Base-by-base conservation (phyloP, 108 stramenopile species). In the Craspedostauros australis region DNA sequence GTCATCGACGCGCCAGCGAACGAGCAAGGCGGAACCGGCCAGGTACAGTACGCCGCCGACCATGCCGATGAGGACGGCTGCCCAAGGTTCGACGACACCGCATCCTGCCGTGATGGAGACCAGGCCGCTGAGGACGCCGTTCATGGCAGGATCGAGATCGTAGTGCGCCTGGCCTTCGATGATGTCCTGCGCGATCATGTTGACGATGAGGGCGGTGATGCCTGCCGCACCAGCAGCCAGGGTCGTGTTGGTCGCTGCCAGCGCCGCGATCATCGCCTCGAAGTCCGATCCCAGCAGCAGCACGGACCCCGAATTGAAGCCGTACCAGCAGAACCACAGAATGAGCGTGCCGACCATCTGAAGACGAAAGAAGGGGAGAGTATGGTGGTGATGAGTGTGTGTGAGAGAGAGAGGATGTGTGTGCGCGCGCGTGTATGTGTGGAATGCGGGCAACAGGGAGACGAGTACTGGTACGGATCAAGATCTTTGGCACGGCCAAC, bases 321-420 rank as follows among this genome's bases (percentile, higher is more conserved):
- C 91, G 39, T 81, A 91, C 95, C 69, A 88, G 9, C 93, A 91
- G 66, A 91, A 86, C 93, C 93, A 95, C 3, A 96, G 75, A 43
- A 96, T 75, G 72, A 96, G 80, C 2, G 84, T 85, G 31, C 87
- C 86, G 18, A 86, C 34, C 9, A 75, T 42, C 38, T 73, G 89
- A n/a, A n/a, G n/a, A n/a, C n/a, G n/a, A n/a, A n/a, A n/a, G n/a
- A n/a, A n/a, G n/a, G n/a, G n/a, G n/a, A n/a, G n/a, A n/a, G n/a
- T n/a, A n/a, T n/a, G n/a, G n/a, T n/a, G n/a, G n/a, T n/a, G n/a
- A n/a, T n/a, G n/a, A n/a, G n/a, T n/a, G n/a, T n/a, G n/a, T n/a
- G n/a, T n/a, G n/a, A n/a, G n/a, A n/a, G n/a, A n/a, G n/a, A n/a
- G n/a, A n/a, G n/a, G n/a, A n/a, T n/a, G n/a, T n/a, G n/a, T n/a